Base-by-base conservation (phyloP, 805 yeast species). In the Sugiyamaella qingdaonensis region DNA sequence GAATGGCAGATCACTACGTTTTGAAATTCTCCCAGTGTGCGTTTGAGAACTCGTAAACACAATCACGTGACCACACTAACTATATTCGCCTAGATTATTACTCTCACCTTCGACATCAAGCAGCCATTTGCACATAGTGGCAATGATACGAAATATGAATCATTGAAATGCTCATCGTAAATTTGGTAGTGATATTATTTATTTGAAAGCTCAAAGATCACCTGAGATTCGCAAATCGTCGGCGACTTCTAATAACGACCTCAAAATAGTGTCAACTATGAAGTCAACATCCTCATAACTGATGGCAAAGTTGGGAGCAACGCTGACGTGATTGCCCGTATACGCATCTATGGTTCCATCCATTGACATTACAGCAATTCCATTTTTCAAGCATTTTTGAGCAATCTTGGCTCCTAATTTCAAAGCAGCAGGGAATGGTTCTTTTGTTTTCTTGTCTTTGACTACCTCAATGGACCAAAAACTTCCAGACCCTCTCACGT, bases 401-500 rank as follows among this genome's bases (percentile, higher is more conserved):
- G 42, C 48, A 52, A 52, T 34, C 37, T 18, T 34, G 8, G 48
- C 43, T 2, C 47, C 53, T 1, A 42, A 53, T 13, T 51, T 50
- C 24, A 54, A 14, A 19, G 43, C n/a, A 7, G 58, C 42, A 1
- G 53, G 47, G 14, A 58, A 58, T 24, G 76, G 69, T 63, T 78
- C 79, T 61, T 79, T 81, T 27, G 85, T 76, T 16, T 61, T 66
- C 59, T 73, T 77, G 61, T 81, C 74, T 61, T 78, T 75, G 55
- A 81, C 85, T 48, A 80, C 70, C 65, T 82, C 86, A 46, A 82
- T 61, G 3, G 80, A 70, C 77, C 84, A 73, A 66, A 82, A 82
- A 43, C 79, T 78, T 57, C 86, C 86, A 54, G 78, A 71, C 50
- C 87, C 87, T 68, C 87, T 75, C 39, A 82, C 76, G 58, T 82